Evolutionary conservation across 108 stramenopile species (phyloP), one percentile per base, ranked within the genome.

Genomic region (Cyclotella distinguenda): DNA sequence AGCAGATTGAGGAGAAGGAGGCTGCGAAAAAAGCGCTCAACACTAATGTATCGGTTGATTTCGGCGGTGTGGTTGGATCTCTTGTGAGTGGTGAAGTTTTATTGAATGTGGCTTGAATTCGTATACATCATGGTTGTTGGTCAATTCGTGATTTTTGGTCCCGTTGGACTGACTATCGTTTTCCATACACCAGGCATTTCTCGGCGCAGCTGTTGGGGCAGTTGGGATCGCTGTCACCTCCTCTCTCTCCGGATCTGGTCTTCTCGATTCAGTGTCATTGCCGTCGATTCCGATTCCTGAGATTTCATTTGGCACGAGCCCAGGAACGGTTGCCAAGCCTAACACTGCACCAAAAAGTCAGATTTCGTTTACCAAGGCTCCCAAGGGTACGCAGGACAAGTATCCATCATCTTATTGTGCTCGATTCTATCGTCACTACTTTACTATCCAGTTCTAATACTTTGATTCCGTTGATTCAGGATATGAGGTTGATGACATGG

Each of bases 1-100:
- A 75, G 28, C 84, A 93, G 36, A 89, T 93, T 68, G 88, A 72
- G 12, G 87, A 58, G 30, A 77, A 77, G 61, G 61, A 79, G 68
- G 66, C 45, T 35, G 78, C 67, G 19, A 55, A 38, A 19, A 28
- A 45, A 34, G 72, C 82, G 80, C 43, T 48, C 8, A 78, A 78
- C 62, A 74, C 82, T 19, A 59, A 84, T 40, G 70, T 82, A 18
- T 68, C 76, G 47, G 72, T 82, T 46, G 90, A 91, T 76, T 72
- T 66, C 52, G 82, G 84, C 48, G 86, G 67, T 36, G 60, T 91
- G 58, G 68, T 58, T 13, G 80, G 62, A 13, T 87, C 90, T 56
- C 49, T 82, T 48, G 90, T 91, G 70, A 67, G 89, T 91, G 23
- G 12, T 44, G 3, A 45, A 2, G 27, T 46, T n/a, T n/a, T n/a